Conservation (phyloP, 106 monocot species). For the Narthecium ossifragum region DNA sequence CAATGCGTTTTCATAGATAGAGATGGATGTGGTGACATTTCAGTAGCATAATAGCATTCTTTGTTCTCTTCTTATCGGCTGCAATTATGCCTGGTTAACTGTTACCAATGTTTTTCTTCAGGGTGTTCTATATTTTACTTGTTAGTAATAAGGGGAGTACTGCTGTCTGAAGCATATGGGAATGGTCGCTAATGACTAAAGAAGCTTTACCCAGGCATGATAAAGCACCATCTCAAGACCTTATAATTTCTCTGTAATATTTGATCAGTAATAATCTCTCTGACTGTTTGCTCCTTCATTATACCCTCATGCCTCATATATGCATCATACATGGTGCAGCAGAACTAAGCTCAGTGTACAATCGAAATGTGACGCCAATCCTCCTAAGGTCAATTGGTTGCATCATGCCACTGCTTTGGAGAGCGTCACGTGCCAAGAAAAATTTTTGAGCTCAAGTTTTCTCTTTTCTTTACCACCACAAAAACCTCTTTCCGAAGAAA, state of each 20-base stretch:
- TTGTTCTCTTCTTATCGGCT: background rate
- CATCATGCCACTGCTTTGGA: slow-evolving; percentile 42
- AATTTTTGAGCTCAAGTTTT: slow-evolving; percentile 63
- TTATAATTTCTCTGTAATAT: background rate
- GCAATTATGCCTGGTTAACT: background rate
- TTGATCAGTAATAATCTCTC: background rate
- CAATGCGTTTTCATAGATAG: background rate
- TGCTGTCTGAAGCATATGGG: slow-evolving; percentile 2
- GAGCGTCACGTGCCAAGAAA: slow-evolving; percentile 45
- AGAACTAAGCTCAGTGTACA: slow-evolving; percentile 7
- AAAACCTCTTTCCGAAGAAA: slow-evolving; percentile 31
- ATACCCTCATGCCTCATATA: slow-evolving; percentile 1
- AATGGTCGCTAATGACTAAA: slow-evolving; percentile 22
- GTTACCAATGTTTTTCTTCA: slow-evolving; percentile 7
- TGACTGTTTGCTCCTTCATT: background rate
- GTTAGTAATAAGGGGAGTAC: background rate
- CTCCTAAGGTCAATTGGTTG: slow-evolving; percentile 66
- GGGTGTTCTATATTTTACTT: background rate
- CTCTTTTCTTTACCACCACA: slow-evolving; percentile 64
- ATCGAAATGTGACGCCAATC: slow-evolving; percentile 17
- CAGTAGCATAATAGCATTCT: background rate
- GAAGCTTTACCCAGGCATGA: slow-evolving; percentile 10
- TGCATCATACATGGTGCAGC: background rate
- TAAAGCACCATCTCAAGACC: background rate
- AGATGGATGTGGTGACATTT: background rate